A percentile compares a stretch with the other conserved stretches of the same genome.
These are phyloP conservation scores for Trichopus zeylanicus DNA, from an alignment of 116 monocot genomes.

Conservation along the genomic window DNA sequence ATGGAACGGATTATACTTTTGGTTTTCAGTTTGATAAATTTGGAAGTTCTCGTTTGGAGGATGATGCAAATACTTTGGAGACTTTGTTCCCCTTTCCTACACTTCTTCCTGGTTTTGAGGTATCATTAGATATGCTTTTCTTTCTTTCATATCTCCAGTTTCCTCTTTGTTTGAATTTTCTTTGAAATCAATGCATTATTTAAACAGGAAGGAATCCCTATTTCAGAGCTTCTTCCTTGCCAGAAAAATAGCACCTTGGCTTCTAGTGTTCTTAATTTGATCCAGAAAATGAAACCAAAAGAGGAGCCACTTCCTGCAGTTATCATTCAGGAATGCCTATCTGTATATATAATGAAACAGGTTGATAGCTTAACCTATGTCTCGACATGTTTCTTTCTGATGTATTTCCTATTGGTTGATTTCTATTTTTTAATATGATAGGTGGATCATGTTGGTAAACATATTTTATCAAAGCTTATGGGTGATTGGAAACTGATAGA, in stretches of 20 bases:
- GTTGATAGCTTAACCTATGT: constrained; percentile 17
- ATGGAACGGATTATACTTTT: constrained; percentile 58
- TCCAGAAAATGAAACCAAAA: constrained; percentile 40
- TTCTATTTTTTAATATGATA: constrained; percentile 14
- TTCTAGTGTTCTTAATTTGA: constrained; percentile 59
- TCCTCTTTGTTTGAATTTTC: background rate
- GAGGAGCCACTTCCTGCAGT: constrained; percentile 48
- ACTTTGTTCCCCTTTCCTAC: constrained; percentile 73
- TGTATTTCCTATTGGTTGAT: background rate
- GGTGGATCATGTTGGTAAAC: constrained; percentile 80
- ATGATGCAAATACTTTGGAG: constrained; percentile 40
- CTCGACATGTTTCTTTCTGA: constrained; percentile 1
- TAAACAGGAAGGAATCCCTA: constrained; percentile 49
- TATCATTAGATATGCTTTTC: constrained; percentile 9
- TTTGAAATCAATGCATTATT: background rate
- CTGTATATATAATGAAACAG: constrained; percentile 65
- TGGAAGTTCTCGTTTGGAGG: constrained; percentile 13
- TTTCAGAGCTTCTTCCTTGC: constrained; percentile 78
- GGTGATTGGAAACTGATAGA: constrained; percentile 90
- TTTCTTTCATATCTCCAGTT: background rate
- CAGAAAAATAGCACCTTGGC: constrained; percentile 82
- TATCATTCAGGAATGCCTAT: constrained; percentile 70
- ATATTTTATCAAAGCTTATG: constrained; percentile 80
- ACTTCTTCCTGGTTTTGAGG: constrained; percentile 75
- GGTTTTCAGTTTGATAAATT: constrained; percentile 53